Base-by-base conservation (phyloP, 1,139 yeast genomes). In the Kodamaea anthophila region DNA sequence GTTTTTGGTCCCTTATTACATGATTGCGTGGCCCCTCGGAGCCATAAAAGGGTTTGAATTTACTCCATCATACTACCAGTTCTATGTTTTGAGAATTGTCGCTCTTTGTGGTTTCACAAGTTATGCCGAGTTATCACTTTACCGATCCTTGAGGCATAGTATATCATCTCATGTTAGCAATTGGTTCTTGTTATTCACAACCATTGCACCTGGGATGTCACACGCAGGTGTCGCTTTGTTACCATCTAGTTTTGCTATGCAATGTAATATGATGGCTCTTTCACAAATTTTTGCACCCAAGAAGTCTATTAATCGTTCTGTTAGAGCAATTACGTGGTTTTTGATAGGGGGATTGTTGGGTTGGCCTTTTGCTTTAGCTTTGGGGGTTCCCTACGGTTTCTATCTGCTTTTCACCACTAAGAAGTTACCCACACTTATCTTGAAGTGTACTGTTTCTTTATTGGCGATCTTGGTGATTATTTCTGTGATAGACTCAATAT, bases 241-340 rank as follows among this genome's bases (percentile, higher is more conserved):
- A 24, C 97, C 97, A 2, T 83, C 94, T n/a, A 65, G 88, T 1
- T 74, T 84, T 46, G 93, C 93, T 5, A 78, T 88, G 84, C 72
- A 75, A 41, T 64, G 79, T 34, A 61, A 70, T 19, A 67, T 80
- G 6, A 51, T 82, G 32, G 80, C 85, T 0, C 55, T 72, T 11
- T 58, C 74, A 3, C 47, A 54, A 26, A 53, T 72, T 4, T 41
- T 65, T 9, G 15, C 9, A 11, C 8, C 15, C 4, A 36, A 43
- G 5, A 24, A 39, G 11, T 31, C 43, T 4, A 23, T 27, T n/a
- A 32, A 21, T 18, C 39, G 44, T 8, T 33, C 51, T 2, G 42
- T 52, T 1, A 22, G 28, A 4, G 74, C 77, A 2, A 60, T 82
- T 24, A 47, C 70, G 2, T 70, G 70, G 60, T 64, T 72, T 28